phyloP scores from a whole-genome alignment of 306 rosid species.

The Trichosanthes truncata region DNA sequence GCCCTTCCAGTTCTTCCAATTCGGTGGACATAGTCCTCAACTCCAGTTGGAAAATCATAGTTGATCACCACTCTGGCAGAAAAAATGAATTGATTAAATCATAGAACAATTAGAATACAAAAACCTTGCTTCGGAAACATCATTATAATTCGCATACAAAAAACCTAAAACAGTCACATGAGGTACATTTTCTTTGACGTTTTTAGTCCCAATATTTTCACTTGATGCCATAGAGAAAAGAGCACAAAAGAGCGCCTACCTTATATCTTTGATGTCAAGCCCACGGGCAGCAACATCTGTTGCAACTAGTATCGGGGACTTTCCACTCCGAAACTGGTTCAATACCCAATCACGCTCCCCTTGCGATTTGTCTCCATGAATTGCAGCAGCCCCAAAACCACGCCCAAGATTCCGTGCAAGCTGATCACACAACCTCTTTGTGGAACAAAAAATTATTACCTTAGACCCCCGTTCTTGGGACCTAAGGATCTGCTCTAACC shows the following conservation, averaged over 20 bases:
- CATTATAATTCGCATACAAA: not conserved
- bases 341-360: slow-evolving; percentile 92
- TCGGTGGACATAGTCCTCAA: slow-evolving; percentile 96
- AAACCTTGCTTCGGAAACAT: not conserved
- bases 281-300: slow-evolving; percentile 99
- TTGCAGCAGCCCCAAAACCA: slow-evolving; percentile 88
- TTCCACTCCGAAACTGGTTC: slow-evolving; percentile 86
- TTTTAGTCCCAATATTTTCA: not conserved
- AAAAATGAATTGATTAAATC: not conserved
- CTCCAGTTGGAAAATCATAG: slow-evolving; percentile 94
- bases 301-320: slow-evolving; percentile 88
- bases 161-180: not conserved
- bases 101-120: not conserved
- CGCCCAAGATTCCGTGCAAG: slow-evolving; percentile 85
- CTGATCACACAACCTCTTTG: slow-evolving; percentile 93
- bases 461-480: slow-evolving; percentile 89
- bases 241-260: slow-evolving; percentile 31
- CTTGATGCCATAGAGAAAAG: not conserved
- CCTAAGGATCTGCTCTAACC: slow-evolving; percentile 93
- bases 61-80: slow-evolving; percentile 72
- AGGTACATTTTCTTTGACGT: not conserved
- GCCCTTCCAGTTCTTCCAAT: slow-evolving; percentile 99
- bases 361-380: slow-evolving; percentile 98
- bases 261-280: slow-evolving; percentile 96
- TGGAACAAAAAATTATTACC: slow-evolving; percentile 86